Evolutionary conservation across 208 protist genomes (phyloP).

Genomic region (Crithidia fasciculata): DNA sequence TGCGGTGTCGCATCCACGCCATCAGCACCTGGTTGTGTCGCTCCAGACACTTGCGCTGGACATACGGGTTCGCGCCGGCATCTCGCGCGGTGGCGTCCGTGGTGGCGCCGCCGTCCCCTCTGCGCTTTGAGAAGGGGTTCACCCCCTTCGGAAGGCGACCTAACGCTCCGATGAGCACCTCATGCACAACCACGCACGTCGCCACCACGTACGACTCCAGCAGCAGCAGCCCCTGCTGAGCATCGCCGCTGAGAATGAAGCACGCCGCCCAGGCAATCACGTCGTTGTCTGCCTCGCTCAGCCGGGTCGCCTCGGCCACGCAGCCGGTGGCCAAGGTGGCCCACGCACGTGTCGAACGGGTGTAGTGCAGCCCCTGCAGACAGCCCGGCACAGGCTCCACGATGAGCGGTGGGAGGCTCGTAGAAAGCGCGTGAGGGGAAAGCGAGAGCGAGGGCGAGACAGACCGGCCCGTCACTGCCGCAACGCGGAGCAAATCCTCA

Average conservation of each 20-base stretch:
- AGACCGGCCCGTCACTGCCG: neutral
- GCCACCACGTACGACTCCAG: conserved; percentile 76
- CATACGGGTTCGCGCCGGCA: neutral
- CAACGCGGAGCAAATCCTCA: neutral
- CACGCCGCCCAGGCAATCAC: conserved; percentile 56
- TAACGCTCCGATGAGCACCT: conserved; percentile 9
- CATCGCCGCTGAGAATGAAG: conserved; percentile 53
- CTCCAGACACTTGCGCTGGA: conserved; percentile 19
- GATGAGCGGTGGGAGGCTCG: conserved; percentile 1
- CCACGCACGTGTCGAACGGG: conserved; percentile 43
- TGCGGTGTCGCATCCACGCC: conserved; percentile 33
- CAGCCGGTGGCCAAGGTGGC: conserved; percentile 49
- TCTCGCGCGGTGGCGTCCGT: neutral
- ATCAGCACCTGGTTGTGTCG: conserved; percentile 31
- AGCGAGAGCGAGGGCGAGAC: neutral
- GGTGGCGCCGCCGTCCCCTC: neutral
- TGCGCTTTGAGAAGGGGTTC: conserved; percentile 1
- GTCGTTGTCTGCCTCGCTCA: conserved; percentile 61
- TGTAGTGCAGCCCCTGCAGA: conserved; percentile 26
- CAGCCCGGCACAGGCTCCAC: conserved; percentile 22
- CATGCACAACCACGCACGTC: conserved; percentile 47
- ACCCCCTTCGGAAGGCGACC: conserved; percentile 2
- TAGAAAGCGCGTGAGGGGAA: neutral
- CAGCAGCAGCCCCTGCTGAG: conserved; percentile 39
- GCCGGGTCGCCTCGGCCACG: conserved; percentile 46